Evolutionary conservation across 1,284 basidiomycete species (phyloP).

Genomic region (Baeospora myosura): DNA sequence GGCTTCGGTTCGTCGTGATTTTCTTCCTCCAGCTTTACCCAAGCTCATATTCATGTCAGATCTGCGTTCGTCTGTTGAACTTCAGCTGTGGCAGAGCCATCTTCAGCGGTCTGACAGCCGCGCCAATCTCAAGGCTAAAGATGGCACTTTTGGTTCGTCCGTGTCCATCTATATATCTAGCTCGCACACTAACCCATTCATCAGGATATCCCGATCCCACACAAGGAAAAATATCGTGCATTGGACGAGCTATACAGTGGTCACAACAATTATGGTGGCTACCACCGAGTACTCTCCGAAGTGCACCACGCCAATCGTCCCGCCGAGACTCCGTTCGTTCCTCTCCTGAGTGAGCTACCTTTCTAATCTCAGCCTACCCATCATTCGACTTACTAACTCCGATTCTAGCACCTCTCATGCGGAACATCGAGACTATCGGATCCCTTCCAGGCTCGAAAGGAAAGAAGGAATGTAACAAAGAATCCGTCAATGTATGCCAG

Average conservation of each 20-base stretch:
- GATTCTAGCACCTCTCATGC: too few species aligned
- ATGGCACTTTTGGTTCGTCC: slow-evolving; percentile 23
- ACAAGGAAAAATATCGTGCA: slow-evolving; percentile 20
- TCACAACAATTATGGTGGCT: slow-evolving; percentile 22
- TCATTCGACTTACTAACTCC: too few species aligned
- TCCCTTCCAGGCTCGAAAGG: too few species aligned
- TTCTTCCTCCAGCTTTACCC: neutral
- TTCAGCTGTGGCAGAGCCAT: slow-evolving; percentile 35
- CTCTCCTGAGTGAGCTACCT: too few species aligned
- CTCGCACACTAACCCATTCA: slow-evolving; percentile 3
- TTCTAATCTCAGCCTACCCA: too few species aligned
- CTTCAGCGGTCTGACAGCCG: slow-evolving; percentile 25
- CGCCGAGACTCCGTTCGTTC: slow-evolving; percentile 26
- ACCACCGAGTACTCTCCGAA: slow-evolving; percentile 27
- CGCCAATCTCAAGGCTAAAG: slow-evolving; percentile 24
- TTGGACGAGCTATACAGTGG: slow-evolving; percentile 21
- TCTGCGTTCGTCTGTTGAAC: slow-evolving; percentile 25
- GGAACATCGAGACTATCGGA: too few species aligned
- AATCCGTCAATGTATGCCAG: too few species aligned
- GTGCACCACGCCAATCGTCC: slow-evolving; percentile 21
- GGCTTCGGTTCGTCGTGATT: neutral
- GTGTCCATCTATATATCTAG: neutral
- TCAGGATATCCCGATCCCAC: slow-evolving; percentile 17
- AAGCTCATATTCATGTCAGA: neutral
- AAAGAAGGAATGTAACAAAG: too few species aligned